These are phyloP conservation scores for Pythium volutum DNA, from an alignment of 352 stramenopile species.

Conservation along the genomic window DNA sequence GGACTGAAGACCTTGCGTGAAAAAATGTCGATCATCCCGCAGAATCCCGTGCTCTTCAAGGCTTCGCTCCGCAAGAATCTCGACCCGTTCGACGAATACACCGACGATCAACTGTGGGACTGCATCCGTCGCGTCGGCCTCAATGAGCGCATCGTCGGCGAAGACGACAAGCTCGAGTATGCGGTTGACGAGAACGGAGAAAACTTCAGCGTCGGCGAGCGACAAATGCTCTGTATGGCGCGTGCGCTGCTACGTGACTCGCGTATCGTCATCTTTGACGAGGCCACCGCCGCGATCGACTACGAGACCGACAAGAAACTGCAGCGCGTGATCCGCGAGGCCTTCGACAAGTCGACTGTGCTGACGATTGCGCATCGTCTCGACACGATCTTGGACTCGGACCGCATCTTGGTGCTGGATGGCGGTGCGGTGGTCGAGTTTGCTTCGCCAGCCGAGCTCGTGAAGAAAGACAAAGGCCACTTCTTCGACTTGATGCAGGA, in stretches of 20 bases:
- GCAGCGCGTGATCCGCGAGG: constrained; percentile 69
- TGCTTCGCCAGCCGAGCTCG: constrained; percentile 69
- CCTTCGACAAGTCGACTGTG: constrained; percentile 91
- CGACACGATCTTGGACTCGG: constrained; percentile 1
- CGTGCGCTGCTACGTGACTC: constrained; percentile 83
- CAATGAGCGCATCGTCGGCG: constrained; percentile 43
- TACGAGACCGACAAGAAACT: constrained; percentile 55
- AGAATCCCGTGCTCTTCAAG: constrained; percentile 91
- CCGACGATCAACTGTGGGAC: constrained; percentile 60
- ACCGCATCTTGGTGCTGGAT: constrained; percentile 30
- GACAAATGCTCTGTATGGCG: constrained; percentile 47
- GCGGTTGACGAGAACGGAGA: constrained; percentile 89
- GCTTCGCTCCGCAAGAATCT: constrained; percentile 87
- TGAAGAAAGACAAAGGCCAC: constrained; percentile 30
- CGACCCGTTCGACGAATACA: constrained; percentile 86
- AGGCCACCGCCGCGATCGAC: constrained; percentile 71
- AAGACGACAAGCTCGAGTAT: constrained; percentile 41
- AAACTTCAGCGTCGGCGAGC: constrained; percentile 89
- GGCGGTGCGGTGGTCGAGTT: constrained; percentile 80
- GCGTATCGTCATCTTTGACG: constrained; percentile 65
- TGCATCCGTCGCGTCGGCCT: constrained; percentile 42
- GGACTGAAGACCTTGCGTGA: constrained; percentile 75
- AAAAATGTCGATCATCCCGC: constrained; percentile 91
- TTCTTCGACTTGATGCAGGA: constrained; percentile 51
- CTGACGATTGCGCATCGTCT: constrained; percentile 80